Evolutionary conservation across 345 rosid genomes (phyloP).

Genomic region (rapeseed (Brassica napus)): Da-Ae NC_063440.1:20661501-20662000

Average conservation of each 20-base stretch:
- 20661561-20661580: not conserved
- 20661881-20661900: constrained; percentile 41
- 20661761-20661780: constrained; percentile 19
- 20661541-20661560: constrained; percentile 12
- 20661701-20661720: not conserved
- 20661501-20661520: constrained; percentile 15
- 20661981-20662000: constrained; percentile 19
- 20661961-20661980: constrained; percentile 58
- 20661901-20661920: constrained; percentile 52
- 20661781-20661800: constrained; percentile 41
- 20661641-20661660: constrained; percentile 18
- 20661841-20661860: constrained; percentile 55
- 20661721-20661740: constrained; percentile 21
- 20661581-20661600: not conserved
- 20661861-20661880: constrained; percentile 45
- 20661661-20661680: not conserved
- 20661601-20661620: not conserved
- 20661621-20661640: constrained; percentile 21
- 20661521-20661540: not conserved
- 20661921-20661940: constrained; percentile 50
- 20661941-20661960: constrained; percentile 51
- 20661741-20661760: not conserved
- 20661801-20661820: constrained; percentile 58
- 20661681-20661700: constrained; percentile 14
- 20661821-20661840: constrained; percentile 46